A percentile compares a stretch with the other conserved stretches of the same genome.
Evolutionary conservation across 257 asterid species (phyloP).

Genomic region (Ocimum tenuiflorum): DNA sequence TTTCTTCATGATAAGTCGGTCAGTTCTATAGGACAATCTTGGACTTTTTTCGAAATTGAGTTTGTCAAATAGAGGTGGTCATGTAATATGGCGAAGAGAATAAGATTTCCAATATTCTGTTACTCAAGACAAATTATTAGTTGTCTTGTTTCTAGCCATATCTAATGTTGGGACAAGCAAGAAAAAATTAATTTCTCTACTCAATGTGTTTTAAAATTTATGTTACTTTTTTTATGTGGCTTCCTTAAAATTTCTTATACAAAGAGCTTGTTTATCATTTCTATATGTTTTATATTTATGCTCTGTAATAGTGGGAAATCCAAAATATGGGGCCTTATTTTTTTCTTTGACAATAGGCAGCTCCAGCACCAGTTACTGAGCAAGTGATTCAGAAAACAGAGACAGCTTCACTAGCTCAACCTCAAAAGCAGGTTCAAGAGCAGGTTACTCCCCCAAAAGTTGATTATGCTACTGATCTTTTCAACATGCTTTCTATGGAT

Average conservation of each 20-base stretch:
- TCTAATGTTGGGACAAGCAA: not conserved
- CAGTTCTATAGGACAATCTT: no score
- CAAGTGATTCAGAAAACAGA: constrained; percentile 51
- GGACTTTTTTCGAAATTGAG: not conserved
- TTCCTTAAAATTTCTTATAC: not conserved
- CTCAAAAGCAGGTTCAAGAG: constrained; percentile 41
- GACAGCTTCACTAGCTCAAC: constrained; percentile 40
- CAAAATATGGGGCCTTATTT: constrained; percentile 8
- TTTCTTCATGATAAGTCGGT: no score
- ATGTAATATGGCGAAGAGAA: not conserved
- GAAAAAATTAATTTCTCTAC: not conserved
- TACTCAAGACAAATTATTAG: not conserved
- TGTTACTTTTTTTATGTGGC: not conserved
- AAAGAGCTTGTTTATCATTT: not conserved
- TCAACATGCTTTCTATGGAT: constrained; percentile 77
- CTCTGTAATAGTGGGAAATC: not conserved
- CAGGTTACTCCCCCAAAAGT: constrained; percentile 57
- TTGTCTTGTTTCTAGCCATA: constrained; percentile 5
- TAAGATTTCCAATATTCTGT: not conserved
- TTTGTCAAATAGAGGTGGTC: not conserved
- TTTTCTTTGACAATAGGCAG: constrained; percentile 44
- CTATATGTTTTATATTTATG: not conserved
- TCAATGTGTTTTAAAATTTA: not conserved
- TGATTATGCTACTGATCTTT: constrained; percentile 89
- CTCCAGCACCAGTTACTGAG: constrained; percentile 46